Evolutionary conservation across 345 rosid genomes (phyloP).

Genomic region (Sapria himalayana): DNA sequence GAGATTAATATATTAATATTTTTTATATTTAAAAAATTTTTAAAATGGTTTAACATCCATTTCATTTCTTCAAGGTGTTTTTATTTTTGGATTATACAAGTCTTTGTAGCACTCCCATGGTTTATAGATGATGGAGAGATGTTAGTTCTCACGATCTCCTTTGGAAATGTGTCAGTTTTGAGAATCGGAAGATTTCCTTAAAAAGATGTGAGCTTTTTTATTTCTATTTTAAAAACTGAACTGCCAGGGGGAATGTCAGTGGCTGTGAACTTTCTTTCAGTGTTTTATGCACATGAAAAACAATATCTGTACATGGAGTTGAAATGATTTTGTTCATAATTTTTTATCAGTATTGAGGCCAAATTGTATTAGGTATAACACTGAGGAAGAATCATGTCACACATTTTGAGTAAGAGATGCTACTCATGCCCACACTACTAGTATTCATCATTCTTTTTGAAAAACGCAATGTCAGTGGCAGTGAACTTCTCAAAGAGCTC

Average conservation of each 20-base stretch:
- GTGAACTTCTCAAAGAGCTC: too few species aligned
- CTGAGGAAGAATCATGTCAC: too few species aligned
- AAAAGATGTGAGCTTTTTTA: slow-evolving; percentile 55
- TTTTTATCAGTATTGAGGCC: not conserved
- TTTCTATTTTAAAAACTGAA: not conserved
- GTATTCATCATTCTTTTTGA: too few species aligned
- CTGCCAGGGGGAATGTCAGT: not conserved
- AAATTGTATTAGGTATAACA: too few species aligned
- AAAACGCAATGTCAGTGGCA: too few species aligned
- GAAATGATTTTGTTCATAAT: not conserved
- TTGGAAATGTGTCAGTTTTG: slow-evolving; percentile 85
- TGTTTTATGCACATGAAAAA: too few species aligned
- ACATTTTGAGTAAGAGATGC: too few species aligned
- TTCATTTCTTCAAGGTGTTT: slow-evolving; percentile 34
- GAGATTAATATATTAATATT: too few species aligned
- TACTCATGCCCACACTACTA: too few species aligned
- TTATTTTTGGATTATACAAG: slow-evolving; percentile 56
- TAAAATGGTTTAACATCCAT: too few species aligned
- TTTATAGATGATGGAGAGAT: slow-evolving; percentile 82
- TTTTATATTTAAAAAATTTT: too few species aligned
- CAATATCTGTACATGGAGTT: too few species aligned
- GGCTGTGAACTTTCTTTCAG: not conserved
- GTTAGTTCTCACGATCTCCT: slow-evolving; percentile 94
- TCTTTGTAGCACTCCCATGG: slow-evolving; percentile 79
- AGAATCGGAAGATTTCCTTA: slow-evolving; percentile 44